Evolutionary conservation across 1,139 yeast genomes (phyloP), one percentile per base, ranked within the genome.

Genomic region (Geotrichum aggregatum): DNA sequence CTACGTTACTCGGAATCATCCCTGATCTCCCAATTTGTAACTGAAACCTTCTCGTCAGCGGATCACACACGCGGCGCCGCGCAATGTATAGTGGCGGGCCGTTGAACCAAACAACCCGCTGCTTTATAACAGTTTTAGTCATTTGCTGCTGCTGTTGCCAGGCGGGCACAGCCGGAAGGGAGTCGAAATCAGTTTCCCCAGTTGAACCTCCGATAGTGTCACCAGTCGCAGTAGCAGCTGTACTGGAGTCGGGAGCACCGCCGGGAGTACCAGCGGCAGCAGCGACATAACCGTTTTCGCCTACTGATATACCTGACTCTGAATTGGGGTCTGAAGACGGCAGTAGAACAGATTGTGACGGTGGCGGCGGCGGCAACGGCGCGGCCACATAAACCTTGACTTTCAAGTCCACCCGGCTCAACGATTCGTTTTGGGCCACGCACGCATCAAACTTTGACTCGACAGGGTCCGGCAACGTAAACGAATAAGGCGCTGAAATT

Each of bases 51-150:
- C 40, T 18, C 40, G 40, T 7, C 13, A 36, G 24, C 8, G 40
- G 40, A 13, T 36, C 40, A 10, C 22, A 11, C 1, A 36, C 40
- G 4, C 40, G 40, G 40, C 40, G 40, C n/a, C 22, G 40, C 22
- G 40, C 40, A 16, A 36, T 18, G 13, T 16, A 36, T 3, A 36
- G 24, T 7, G 40, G 40, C 24, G 40, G 40, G 7, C 40, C 40
- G 24, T 36, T 36, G 40, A 36, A 36, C 40, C 40, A 36, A 5
- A 36, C 40, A 16, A 36, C 40, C 24, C 24, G 22, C 22, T 36
- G n/a, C 7, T 36, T 16, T 6, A 36, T 18, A 18, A 36, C 24
- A 21, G 40, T 36, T 3, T 21, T 3, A 24, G 40, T 19, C 16
- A 11, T 14, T 14, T 11, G 35, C n/a, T n/a, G n/a, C n/a, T n/a